Evolutionary conservation across 2,329 filamentous ascomycete species (phyloP), one percentile per base, ranked within the genome.

Genomic region (Xylariales sp.): DNA sequence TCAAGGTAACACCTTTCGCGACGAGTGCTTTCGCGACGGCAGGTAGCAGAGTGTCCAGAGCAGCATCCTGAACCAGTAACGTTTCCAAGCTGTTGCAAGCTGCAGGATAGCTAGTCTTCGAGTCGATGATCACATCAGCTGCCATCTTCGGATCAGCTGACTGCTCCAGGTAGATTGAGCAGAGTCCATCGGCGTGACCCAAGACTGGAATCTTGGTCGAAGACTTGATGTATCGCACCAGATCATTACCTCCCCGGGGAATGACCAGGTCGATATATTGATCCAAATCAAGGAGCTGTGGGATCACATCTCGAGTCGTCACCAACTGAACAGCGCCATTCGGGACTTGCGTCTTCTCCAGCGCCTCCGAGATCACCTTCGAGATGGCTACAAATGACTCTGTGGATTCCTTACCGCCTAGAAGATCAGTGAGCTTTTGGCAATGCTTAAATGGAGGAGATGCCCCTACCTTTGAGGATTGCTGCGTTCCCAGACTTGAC

Each of bases 401-500:
- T 15, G 85, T 93, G 1, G 90, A 96, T 66, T 98, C 93, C 62
- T 95, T 95, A 50, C 93, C 93, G 46, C 90, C 81, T 84, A 45
- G n/a, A 15, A 28, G 4, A 5, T n/a, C n/a, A n/a, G n/a, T n/a
- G n/a, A n/a, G n/a, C n/a, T n/a, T n/a, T n/a, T n/a, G n/a, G n/a
- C n/a, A n/a, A n/a, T n/a, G n/a, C n/a, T n/a, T n/a, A n/a, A 37
- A 15, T 22, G 9, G 14, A 19, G 19, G 16, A 29, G 15, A 16
- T 24, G 11, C 31, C 47, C n/a, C 9, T 55, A 76, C 82, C 91
- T 73, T 98, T 98, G 46, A 98, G 73, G 55, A 98, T 97, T 38
- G 90, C 93, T 25, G 93, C 86, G 64, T 98, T 98, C 55, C 89
- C 93, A 10, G 91, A 97, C 64, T 98, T 98, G 65, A 98, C 87